Base-by-base conservation (phyloP, 441 rosid species). In the Erysimum cheiri region DNA sequence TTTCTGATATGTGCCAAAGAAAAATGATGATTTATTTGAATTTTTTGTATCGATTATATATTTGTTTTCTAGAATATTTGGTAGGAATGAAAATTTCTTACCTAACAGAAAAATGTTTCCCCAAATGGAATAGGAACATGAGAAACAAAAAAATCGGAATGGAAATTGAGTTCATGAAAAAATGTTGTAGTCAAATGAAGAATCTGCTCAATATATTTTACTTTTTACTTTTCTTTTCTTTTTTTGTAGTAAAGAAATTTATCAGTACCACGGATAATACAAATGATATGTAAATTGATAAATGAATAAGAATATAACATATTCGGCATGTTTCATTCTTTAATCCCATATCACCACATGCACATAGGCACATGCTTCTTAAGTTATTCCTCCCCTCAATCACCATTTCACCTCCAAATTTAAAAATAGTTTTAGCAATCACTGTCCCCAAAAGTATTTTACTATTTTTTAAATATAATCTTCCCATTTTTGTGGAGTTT, bases 401-500 rank as follows among this genome's bases (percentile, higher is more conserved):
- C 24, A 37, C 14, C 9, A 39, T 15, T 39, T 59, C 41, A 13
- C 26, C 67, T 17, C 24, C 19, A 48, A 1, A 1, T 32, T n/a
- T 37, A 10, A 2, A 8, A 28, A 15, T 60, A 70, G 48, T 59
- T 37, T 37, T 6, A 26, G 6, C 10, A 49, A 60, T 54, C 75
- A 41, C 36, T 32, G 49, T 48, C 48, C 4, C n/a, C 1, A 22
- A 22, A 22, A 22, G 24, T 22, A 22, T 12, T 12, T 13, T 7
- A 22, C 24, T n/a, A 5, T 26, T 36, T 36, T 36, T 10, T 3
- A 10, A 39, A 12, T 7, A 50, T 40, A 5, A 61, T 15, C 63
- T 62, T 70, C 75, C 75, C 63, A 54, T 62, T 62, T 71, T 71
- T 71, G 56, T 71, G 75, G 75, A 71, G 74, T 24, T 37, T 48